These are phyloP conservation scores for Taphrina betulina DNA, from an alignment of 1,139 yeast species.

Conservation along the genomic window DNA sequence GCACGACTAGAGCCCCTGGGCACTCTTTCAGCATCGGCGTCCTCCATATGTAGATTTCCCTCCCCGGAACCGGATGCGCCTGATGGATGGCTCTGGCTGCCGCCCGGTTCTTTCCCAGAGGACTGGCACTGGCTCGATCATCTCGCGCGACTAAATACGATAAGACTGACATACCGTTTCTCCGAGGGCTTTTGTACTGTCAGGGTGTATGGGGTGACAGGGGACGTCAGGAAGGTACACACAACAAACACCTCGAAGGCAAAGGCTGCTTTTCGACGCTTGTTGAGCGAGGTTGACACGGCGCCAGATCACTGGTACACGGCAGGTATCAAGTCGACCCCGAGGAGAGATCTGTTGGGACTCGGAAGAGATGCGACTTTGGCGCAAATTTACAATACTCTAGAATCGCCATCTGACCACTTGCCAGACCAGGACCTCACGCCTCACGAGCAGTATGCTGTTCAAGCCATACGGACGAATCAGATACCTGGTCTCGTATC, in stretches of 20 bases:
- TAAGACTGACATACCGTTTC: slow-evolving; percentile 4
- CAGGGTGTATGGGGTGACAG: slow-evolving; percentile 17
- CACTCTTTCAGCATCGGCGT: background rate
- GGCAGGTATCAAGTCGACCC: background rate
- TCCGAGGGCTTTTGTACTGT: background rate
- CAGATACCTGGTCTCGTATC: slow-evolving; percentile 51
- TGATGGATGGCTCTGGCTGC: slow-evolving; percentile 24
- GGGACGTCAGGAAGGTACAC: slow-evolving; percentile 2
- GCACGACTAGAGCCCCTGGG: slow-evolving; percentile 9
- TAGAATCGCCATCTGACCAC: slow-evolving; percentile 9
- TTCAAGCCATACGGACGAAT: slow-evolving; percentile 4
- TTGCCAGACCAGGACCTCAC: background rate
- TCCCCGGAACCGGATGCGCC: slow-evolving; percentile 21
- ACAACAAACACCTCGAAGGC: background rate
- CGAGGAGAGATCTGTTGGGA: background rate
- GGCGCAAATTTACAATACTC: slow-evolving; percentile 8
- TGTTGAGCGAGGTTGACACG: background rate
- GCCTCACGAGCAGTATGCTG: background rate
- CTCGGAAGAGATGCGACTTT: background rate
- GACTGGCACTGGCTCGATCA: slow-evolving; percentile 21
- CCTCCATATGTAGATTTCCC: background rate
- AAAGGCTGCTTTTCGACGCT: background rate
- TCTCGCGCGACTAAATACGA: background rate
- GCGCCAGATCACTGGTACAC: background rate
- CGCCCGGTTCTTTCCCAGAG: slow-evolving; percentile 16